A percentile compares a stretch with the other conserved stretches of the same genome.
Evolutionary conservation across 345 rosid genomes (phyloP).

Genomic region (Combretum micranthum): DNA sequence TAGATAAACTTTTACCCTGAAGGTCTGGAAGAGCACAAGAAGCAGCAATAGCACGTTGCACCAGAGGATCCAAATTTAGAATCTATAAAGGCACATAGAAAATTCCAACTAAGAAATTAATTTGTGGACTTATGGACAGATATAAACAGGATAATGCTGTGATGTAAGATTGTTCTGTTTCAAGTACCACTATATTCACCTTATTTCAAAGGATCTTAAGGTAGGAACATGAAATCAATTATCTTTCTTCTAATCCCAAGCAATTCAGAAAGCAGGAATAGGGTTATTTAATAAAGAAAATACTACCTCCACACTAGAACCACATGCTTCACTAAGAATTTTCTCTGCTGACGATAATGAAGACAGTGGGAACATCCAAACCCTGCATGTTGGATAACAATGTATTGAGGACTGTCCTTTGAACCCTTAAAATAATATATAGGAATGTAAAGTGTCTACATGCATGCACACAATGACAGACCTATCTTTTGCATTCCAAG

Average conservation of each 20-base stretch:
- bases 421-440: background rate
- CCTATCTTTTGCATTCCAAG: slow-evolving; percentile 96
- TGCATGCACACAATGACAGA: slow-evolving; percentile 16
- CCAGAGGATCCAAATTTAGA: slow-evolving; percentile 73
- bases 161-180: background rate
- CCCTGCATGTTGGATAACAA: slow-evolving; percentile 32
- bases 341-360: slow-evolving; percentile 65
- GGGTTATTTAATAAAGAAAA: slow-evolving; percentile 3
- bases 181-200: too few species aligned
- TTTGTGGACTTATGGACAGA: background rate
- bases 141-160: background rate
- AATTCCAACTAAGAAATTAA: background rate
- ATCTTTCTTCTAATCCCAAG: background rate
- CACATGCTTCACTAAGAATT: slow-evolving; percentile 33
- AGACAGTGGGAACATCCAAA: slow-evolving; percentile 73
- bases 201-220: too few species aligned
- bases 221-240: background rate
- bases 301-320: slow-evolving; percentile 55
- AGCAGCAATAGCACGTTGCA: slow-evolving; percentile 65
- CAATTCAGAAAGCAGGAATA: background rate
- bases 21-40: slow-evolving; percentile 64
- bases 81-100: slow-evolving; percentile 33
- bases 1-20: slow-evolving; percentile 38
- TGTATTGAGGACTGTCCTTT: slow-evolving; percentile 5
- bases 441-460: background rate